phyloP scores from a whole-genome alignment of 73 alveolate genomes.

The Paramecium sexaurelia region DNA sequence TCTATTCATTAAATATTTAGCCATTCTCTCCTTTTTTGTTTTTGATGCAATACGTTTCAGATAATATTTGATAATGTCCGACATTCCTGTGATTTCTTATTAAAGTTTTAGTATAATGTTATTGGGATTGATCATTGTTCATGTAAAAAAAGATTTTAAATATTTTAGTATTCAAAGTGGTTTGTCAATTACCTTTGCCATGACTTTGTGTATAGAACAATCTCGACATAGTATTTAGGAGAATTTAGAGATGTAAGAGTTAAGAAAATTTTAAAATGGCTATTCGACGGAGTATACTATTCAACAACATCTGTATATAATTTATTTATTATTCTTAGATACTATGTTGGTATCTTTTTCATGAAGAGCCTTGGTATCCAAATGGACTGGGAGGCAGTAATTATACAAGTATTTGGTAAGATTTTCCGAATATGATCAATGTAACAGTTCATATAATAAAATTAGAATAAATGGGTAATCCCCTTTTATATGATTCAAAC shows the following conservation, averaged over 20 bases:
- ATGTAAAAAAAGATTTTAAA: background rate
- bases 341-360: background rate
- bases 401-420: slow-evolving; percentile 16
- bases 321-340: background rate
- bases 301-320: background rate
- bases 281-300: slow-evolving; percentile 40
- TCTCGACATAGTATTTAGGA: background rate
- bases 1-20: background rate
- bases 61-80: background rate
- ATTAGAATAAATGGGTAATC: slow-evolving; percentile 10
- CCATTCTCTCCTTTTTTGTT: background rate
- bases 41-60: background rate
- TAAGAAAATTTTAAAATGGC: slow-evolving; percentile 30
- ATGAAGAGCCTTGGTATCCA: slow-evolving; percentile 54
- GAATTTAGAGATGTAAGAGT: slow-evolving; percentile 6
- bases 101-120: background rate
- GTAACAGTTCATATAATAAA: background rate
- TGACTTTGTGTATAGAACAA: background rate
- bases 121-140: slow-evolving; percentile 1
- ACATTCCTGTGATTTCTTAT: background rate
- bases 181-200: background rate
- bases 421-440: background rate
- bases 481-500: slow-evolving; percentile 45
- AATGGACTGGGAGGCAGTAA: slow-evolving; percentile 37
- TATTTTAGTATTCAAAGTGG: background rate